Percentiles rank a stretch among this genome's conserved stretches.
These are phyloP conservation scores for Plasmodium blacklocki DNA, from an alignment of 169 alveolate genomes.

Conservation along the genomic window DNA sequence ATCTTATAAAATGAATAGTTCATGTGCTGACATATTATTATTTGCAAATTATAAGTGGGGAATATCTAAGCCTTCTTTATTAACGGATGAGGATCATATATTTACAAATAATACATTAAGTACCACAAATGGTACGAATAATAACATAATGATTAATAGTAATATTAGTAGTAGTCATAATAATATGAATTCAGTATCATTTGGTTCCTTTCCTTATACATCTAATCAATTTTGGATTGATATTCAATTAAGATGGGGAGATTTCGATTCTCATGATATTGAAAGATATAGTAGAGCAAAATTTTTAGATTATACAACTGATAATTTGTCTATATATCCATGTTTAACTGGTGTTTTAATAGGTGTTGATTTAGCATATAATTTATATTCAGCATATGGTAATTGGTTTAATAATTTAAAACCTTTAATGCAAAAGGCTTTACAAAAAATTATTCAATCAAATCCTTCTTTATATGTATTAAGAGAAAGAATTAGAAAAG, in stretches of 20 bases:
- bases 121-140: slow-evolving; percentile 66
- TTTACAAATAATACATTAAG: slow-evolving; percentile 89
- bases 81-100: slow-evolving; percentile 93
- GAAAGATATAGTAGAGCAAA: slow-evolving; percentile 99
- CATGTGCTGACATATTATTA: slow-evolving; percentile 99
- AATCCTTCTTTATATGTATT: slow-evolving; percentile 99
- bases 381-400: slow-evolving; percentile 99
- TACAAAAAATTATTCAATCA: slow-evolving; percentile 99
- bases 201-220: slow-evolving; percentile 47
- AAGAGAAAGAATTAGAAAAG: slow-evolving; percentile 99
- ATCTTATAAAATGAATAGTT: slow-evolving; percentile 99
- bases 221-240: slow-evolving; percentile 98
- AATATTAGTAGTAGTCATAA: too few relatives aligned
- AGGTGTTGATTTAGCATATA: slow-evolving; percentile 99
- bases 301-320: slow-evolving; percentile 99
- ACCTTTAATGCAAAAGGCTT: slow-evolving; percentile 96
- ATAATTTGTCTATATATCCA: slow-evolving; percentile 98
- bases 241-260: slow-evolving; percentile 99
- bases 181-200: slow-evolving; percentile 13
- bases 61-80: slow-evolving; percentile 96
- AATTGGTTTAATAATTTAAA: slow-evolving; percentile 99
- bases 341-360: slow-evolving; percentile 98
- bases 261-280: slow-evolving; percentile 99
- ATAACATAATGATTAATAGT: too few relatives aligned
- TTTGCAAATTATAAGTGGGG: slow-evolving; percentile 99